Percentiles rank a stretch among this genome's conserved stretches.
Conservation (phyloP, 1,284 basidiomycete species). For the Malassezia globosa region DNA sequence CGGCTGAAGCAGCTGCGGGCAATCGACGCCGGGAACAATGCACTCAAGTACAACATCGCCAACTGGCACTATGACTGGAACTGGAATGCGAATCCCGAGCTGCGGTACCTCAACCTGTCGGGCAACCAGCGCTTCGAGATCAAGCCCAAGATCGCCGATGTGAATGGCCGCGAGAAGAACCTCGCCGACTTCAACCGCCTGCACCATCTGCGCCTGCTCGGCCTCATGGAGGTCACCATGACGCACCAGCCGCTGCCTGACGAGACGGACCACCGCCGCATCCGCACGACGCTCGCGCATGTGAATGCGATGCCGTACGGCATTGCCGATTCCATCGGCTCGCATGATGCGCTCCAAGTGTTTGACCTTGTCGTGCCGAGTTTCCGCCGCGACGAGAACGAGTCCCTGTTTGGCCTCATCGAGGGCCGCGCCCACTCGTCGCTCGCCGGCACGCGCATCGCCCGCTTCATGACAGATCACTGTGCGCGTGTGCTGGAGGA, state of each 20-base stretch:
- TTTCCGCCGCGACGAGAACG: conserved; percentile 64
- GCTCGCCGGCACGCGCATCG: conserved; percentile 53
- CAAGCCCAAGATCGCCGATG: conserved; percentile 53
- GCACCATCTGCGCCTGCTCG: conserved; percentile 70
- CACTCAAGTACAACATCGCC: conserved; percentile 92
- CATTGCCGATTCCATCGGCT: conserved; percentile 84
- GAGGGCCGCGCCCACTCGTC: conserved; percentile 53
- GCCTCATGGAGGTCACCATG: conserved; percentile 94
- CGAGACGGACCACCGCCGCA: conserved; percentile 77
- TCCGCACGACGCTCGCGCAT: conserved; percentile 80
- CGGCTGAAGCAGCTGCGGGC: conserved; percentile 68
- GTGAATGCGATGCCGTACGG: conserved; percentile 92
- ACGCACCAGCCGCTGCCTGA: conserved; percentile 55
- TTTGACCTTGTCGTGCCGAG: conserved; percentile 84
- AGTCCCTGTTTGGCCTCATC: conserved; percentile 95
- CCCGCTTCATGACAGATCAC: conserved; percentile 47
- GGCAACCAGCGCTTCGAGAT: conserved; percentile 81
- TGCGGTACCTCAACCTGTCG: conserved; percentile 78
- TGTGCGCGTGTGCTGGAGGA: conserved; percentile 26
- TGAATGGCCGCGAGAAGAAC: conserved; percentile 44
- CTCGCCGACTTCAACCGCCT: conserved; percentile 80
- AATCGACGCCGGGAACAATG: conserved; percentile 87
- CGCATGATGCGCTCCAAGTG: conserved; percentile 58
- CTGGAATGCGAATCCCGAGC: conserved; percentile 93
- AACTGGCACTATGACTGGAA: conserved; percentile 99